Conservation (phyloP, 2,329 filamentous ascomycete species). For the Biscogniauxia marginata region DNA sequence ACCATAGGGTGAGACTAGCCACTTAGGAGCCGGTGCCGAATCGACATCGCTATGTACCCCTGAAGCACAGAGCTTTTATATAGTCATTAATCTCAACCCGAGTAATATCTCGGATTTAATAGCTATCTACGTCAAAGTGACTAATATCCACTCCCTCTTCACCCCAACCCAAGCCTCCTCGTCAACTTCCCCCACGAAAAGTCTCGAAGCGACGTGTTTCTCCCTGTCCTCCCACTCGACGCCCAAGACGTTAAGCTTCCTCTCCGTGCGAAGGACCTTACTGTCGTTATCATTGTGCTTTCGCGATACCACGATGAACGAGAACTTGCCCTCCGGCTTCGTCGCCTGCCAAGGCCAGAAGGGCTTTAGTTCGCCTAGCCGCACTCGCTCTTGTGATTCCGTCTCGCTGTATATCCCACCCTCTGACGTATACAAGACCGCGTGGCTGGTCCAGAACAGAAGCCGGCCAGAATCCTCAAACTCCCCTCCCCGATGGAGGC, state of each 20-base stretch:
- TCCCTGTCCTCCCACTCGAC: constrained; percentile 16
- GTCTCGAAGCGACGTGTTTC: constrained; percentile 11
- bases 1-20: too few relatives aligned
- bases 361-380: constrained; percentile 11
- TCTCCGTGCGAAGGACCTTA: constrained; percentile 11
- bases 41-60: too few relatives aligned
- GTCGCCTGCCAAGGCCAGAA: constrained; percentile 6
- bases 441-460: constrained; percentile 20
- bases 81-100: too few relatives aligned
- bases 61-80: too few relatives aligned
- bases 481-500: constrained; percentile 3
- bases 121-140: constrained; percentile 8
- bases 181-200: constrained; percentile 10
- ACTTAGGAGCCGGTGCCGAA: too few relatives aligned
- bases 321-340: constrained; percentile 9
- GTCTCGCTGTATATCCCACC: constrained; percentile 10
- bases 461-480: constrained; percentile 18
- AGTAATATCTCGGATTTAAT: too few relatives aligned
- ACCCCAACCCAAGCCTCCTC: constrained; percentile 15
- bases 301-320: constrained; percentile 18
- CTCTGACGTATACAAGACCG: constrained; percentile 6
- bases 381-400: not conserved
- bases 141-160: constrained; percentile 16
- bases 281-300: constrained; percentile 13
- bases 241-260: constrained; percentile 12